Base-by-base conservation (phyloP, 306 rosid genomes). In the Argentina anserina region DNA sequence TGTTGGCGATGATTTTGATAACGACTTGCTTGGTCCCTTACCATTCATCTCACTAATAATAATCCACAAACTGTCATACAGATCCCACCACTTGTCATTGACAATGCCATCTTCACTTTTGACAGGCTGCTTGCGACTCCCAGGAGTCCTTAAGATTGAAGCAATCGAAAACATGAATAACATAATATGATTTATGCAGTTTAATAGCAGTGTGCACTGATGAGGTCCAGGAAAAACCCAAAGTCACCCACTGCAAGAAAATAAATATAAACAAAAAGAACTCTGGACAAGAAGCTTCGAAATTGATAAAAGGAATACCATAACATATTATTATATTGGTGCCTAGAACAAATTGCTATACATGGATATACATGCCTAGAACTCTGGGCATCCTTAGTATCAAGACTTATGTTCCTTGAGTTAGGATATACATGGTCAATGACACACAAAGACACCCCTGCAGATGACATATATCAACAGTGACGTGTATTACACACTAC, bases 31-130 rank as follows among this genome's bases (percentile, higher is more conserved):
- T 14, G 90, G 87, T 40, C 97, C 97, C 79, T 88, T 94, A n/a
- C 90, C 88, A 71, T 88, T 89, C 88, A 94, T 81, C 85, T 81
- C 90, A 87, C 92, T 74, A 70, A 94, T 84, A 76, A 89, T 72
- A 76, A 80, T 79, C 98, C 96, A 94, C 82, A 94, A 74, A 36
- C 77, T 86, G 77, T 94, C 98, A 42, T 89, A 94, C 41, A 89
- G 81, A 75, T 69, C 82, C 98, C 97, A 94, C 98, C 97, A 94
- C 53, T 78, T 85, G 74, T 89, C 97, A 74, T 86, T 96, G 75
- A 81, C 77, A 65, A 67, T 49, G 67, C 84, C 87, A 69, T 81
- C 86, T 71, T 79, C 90, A 78, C 71, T 70, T 71, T 71, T 73
- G 9, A 56, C 76, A 75, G 85, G 80, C 83, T 76, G 83, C 78